Conservation (phyloP, 169 alveolate genomes). For the Cryptosporidium ubiquitum region DNA sequence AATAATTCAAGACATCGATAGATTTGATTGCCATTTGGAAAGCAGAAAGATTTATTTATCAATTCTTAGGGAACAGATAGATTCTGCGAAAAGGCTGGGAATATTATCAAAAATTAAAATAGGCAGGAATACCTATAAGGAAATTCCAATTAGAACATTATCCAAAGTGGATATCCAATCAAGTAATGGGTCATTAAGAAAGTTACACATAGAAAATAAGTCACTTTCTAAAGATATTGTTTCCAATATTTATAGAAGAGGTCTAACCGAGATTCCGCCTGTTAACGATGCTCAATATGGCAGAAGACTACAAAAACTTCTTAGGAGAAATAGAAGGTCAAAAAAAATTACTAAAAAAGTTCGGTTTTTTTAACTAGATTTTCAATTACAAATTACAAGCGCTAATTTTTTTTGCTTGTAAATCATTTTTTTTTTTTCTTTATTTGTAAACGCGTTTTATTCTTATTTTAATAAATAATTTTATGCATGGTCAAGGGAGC, state of each 20-base stretch:
- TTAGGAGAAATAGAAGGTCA: conserved; percentile 34
- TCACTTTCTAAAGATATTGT: conserved; percentile 11
- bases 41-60: conserved; percentile 4
- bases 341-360: conserved; percentile 23
- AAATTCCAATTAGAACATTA: not conserved
- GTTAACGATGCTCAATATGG: conserved; percentile 27
- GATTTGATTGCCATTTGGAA: not conserved
- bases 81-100: conserved; percentile 39
- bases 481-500: conserved; percentile 35
- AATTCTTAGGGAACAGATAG: conserved; percentile 27
- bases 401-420: not conserved
- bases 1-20: conserved; percentile 23
- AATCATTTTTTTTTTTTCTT: not conserved
- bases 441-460: not conserved
- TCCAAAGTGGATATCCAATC: conserved; percentile 10
- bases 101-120: conserved; percentile 23
- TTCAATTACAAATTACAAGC: not conserved
- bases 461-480: not conserved
- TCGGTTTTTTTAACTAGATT: conserved; percentile 21
- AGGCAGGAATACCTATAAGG: conserved; percentile 38
- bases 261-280: conserved; percentile 44
- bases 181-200: conserved; percentile 56
- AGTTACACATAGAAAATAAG: not conserved
- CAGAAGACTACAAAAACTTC: conserved; percentile 32
- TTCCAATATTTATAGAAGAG: conserved; percentile 54